These are phyloP conservation scores for Syzygium aromaticum DNA, from an alignment of 345 rosid species.

Conservation along the genomic window DNA sequence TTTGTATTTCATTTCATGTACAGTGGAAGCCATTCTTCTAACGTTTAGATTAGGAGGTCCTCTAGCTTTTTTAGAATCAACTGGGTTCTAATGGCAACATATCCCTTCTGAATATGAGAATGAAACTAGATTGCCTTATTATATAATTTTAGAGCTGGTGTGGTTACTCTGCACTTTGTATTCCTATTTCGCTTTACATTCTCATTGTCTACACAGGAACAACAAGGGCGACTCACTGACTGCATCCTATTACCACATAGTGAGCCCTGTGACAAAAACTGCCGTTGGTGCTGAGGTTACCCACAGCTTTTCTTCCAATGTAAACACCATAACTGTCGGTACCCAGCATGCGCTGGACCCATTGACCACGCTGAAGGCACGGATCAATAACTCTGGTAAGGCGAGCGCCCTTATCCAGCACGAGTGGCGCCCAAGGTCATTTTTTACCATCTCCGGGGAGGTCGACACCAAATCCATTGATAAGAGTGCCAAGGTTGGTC, in stretches of 20 bases:
- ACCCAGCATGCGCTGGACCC: conserved; percentile 65
- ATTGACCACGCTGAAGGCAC: conserved; percentile 60
- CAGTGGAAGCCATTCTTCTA: background rate
- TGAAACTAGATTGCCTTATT: background rate
- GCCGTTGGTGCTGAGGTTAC: conserved; percentile 74
- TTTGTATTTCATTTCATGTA: background rate
- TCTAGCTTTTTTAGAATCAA: background rate
- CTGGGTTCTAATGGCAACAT: background rate
- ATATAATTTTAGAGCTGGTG: background rate
- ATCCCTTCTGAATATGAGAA: background rate
- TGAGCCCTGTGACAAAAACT: conserved; percentile 44
- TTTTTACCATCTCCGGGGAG: conserved; percentile 68
- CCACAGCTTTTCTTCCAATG: conserved; percentile 63
- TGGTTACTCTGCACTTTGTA: background rate
- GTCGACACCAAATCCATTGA: conserved; percentile 72
- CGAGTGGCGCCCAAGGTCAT: conserved; percentile 76
- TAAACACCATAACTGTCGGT: conserved; percentile 59
- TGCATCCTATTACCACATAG: conserved; percentile 68
- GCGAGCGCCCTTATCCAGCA: conserved; percentile 81
- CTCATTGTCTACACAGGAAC: conserved; percentile 34
- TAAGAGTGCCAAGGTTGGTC: conserved; percentile 74
- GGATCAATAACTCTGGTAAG: conserved; percentile 64
- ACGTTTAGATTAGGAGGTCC: background rate
- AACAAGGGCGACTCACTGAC: conserved; percentile 58
- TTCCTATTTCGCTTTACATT: background rate